Evolutionary conservation across 768 basidiomycete genomes (phyloP).

Genomic region (Boletus subparvulus): DNA sequence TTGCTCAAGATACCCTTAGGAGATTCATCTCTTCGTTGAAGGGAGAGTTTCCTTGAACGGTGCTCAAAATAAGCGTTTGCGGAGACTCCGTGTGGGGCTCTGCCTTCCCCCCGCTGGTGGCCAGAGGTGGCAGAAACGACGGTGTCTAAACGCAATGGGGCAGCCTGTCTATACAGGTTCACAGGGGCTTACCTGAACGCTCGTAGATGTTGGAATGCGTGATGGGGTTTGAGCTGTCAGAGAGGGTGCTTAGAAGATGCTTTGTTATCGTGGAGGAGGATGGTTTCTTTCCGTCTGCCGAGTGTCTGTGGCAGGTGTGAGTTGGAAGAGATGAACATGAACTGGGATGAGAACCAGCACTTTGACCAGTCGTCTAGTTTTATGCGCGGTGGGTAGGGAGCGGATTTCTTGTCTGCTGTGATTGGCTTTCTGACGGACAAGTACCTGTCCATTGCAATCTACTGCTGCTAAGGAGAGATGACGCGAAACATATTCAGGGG

Average conservation of each 20-base stretch:
- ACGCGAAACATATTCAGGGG: constrained; percentile 7
- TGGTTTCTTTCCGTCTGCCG: constrained; percentile 34
- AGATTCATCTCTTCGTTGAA: constrained; percentile 22
- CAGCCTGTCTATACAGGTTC: background rate
- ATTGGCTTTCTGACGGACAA: constrained; percentile 25
- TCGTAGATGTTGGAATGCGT: constrained; percentile 67
- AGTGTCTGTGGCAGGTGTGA: constrained; percentile 20
- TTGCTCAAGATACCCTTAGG: constrained; percentile 35
- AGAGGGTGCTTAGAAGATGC: constrained; percentile 59
- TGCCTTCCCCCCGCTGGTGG: constrained; percentile 61
- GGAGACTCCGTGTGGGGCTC: constrained; percentile 23
- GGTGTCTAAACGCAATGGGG: constrained; percentile 42
- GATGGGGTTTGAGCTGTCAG: constrained; percentile 71
- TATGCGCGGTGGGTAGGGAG: constrained; percentile 11
- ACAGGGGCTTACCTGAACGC: constrained; percentile 50
- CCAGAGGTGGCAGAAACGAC: constrained; percentile 65
- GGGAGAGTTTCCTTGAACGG: constrained; percentile 47
- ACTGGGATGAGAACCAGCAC: background rate
- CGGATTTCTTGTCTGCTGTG: background rate
- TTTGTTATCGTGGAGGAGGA: constrained; percentile 52
- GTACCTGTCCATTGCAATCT: constrained; percentile 26
- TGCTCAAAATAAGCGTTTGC: constrained; percentile 41
- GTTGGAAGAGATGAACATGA: background rate
- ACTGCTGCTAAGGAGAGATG: background rate
- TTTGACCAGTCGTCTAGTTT: constrained; percentile 17